Percentiles rank a stretch among this genome's conserved stretches.
These are phyloP conservation scores for Oehlia diaphana DNA, from an alignment of 192 early-diverging fungal species.

Conservation along the genomic window DNA sequence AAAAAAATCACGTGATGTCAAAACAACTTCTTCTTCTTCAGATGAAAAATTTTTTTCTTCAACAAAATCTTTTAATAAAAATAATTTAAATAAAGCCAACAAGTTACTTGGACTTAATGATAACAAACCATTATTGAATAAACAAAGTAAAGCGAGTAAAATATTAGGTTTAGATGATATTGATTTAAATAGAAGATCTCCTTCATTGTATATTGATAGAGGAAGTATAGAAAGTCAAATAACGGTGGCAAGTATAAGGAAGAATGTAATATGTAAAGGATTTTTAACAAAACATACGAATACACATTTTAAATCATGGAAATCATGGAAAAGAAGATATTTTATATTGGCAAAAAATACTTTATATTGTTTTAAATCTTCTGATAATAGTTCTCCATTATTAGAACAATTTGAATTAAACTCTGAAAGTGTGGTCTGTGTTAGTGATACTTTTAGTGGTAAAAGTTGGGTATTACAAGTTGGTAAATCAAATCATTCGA, in stretches of 20 bases:
- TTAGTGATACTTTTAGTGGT: slow-evolving; percentile 44
- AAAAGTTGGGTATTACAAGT: slow-evolving; percentile 43
- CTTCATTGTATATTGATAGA: slow-evolving; percentile 19
- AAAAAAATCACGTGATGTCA: neutral
- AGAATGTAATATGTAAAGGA: slow-evolving; percentile 27
- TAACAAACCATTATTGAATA: neutral
- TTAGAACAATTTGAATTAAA: slow-evolving; percentile 37
- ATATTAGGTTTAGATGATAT: slow-evolving; percentile 13
- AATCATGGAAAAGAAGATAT: slow-evolving; percentile 45
- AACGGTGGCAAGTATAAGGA: slow-evolving; percentile 17
- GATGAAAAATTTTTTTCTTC: neutral
- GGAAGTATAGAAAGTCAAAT: neutral
- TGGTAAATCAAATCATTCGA: slow-evolving; percentile 34
- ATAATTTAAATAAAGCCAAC: neutral
- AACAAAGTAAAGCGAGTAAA: slow-evolving; percentile 14
- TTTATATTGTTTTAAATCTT: slow-evolving; percentile 46
- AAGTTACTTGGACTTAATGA: slow-evolving; percentile 15
- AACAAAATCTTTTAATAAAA: neutral
- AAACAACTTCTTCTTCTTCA: neutral
- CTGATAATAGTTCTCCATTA: slow-evolving; percentile 35
- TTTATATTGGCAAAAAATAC: slow-evolving; percentile 38
- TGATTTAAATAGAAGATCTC: neutral
- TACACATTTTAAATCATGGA: slow-evolving; percentile 39
- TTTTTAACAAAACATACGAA: slow-evolving; percentile 39
- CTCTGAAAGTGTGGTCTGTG: slow-evolving; percentile 43